A percentile compares a stretch with the other conserved stretches of the same genome.
phyloP scores from a whole-genome alignment of 176 grass and related monocot species.

The Guadua angustifolia region DNA sequence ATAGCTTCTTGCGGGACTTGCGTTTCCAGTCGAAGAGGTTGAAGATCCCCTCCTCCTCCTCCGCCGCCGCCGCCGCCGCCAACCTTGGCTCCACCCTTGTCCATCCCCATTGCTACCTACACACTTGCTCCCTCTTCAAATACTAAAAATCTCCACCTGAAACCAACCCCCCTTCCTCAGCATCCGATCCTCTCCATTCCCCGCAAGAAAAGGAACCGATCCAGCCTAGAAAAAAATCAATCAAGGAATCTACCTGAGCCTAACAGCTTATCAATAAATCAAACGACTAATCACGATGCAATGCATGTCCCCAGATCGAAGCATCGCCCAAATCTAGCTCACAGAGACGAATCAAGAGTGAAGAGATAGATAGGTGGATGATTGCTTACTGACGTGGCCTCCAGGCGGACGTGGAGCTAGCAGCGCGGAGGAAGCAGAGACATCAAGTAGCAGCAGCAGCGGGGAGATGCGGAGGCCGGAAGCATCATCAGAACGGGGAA shows the following conservation, averaged over 20 bases:
- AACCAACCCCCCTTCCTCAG: neutral
- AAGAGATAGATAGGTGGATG: neutral
- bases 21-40: slow-evolving; percentile 84
- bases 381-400: slow-evolving; percentile 26
- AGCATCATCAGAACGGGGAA: slow-evolving; percentile 49
- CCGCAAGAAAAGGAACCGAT: neutral
- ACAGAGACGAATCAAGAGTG: neutral
- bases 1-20: slow-evolving; percentile 87
- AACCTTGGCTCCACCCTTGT: slow-evolving; percentile 60
- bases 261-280: neutral
- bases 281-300: neutral
- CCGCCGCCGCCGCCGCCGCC: slow-evolving; percentile 11
- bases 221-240: slow-evolving; percentile 23
- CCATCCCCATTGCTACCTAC: slow-evolving; percentile 51
- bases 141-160: neutral
- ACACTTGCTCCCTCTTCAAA: neutral
- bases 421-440: neutral
- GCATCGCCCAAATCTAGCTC: neutral
- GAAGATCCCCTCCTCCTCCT: slow-evolving; percentile 59
- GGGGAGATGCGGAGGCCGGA: slow-evolving; percentile 13
- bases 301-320: neutral
- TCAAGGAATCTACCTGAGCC: neutral
- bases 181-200: slow-evolving; percentile 28
- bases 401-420: slow-evolving; percentile 19
- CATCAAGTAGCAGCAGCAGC: neutral